Evolutionary conservation across 1,284 basidiomycete genomes (phyloP).

Genomic region (Abortiporus biennis): DNA sequence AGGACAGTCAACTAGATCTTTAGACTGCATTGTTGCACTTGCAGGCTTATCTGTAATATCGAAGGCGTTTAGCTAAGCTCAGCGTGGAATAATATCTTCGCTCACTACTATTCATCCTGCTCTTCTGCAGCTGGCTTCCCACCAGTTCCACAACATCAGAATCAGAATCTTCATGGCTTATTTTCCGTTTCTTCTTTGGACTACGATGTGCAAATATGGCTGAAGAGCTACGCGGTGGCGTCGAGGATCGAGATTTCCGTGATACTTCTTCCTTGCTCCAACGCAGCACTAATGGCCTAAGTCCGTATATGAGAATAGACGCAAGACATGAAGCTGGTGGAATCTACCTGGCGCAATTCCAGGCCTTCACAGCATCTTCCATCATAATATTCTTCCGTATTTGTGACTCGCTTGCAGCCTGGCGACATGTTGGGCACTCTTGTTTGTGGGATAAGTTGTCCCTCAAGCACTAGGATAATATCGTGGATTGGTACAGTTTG

Average conservation of each 20-base stretch:
- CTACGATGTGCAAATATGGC: conserved; percentile 24
- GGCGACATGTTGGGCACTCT: conserved; percentile 63
- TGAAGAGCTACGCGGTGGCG: conserved; percentile 16
- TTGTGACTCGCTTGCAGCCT: conserved; percentile 47
- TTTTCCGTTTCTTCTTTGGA: conserved; percentile 13
- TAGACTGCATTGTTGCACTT: neutral
- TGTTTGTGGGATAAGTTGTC: conserved; percentile 46
- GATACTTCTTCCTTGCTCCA: conserved; percentile 29
- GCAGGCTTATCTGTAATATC: neutral
- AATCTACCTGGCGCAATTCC: conserved; percentile 58
- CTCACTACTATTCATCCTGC: neutral
- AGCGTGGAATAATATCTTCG: neutral
- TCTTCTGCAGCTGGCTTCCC: conserved; percentile 3
- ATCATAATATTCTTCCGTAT: conserved; percentile 53
- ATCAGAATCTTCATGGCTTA: neutral
- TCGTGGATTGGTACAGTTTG: neutral
- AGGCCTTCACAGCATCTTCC: conserved; percentile 55
- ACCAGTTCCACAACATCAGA: conserved; percentile 13
- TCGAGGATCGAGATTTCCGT: conserved; percentile 13
- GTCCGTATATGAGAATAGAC: conserved; percentile 3
- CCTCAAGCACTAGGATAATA: conserved; percentile 52
- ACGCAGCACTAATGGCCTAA: conserved; percentile 36
- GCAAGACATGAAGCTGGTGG: neutral
- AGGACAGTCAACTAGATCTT: conserved; percentile 39
- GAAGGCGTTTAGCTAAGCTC: conserved; percentile 3